Conservation (phyloP, 139 green algal species). For the Dunaliella primolecta region DNA sequence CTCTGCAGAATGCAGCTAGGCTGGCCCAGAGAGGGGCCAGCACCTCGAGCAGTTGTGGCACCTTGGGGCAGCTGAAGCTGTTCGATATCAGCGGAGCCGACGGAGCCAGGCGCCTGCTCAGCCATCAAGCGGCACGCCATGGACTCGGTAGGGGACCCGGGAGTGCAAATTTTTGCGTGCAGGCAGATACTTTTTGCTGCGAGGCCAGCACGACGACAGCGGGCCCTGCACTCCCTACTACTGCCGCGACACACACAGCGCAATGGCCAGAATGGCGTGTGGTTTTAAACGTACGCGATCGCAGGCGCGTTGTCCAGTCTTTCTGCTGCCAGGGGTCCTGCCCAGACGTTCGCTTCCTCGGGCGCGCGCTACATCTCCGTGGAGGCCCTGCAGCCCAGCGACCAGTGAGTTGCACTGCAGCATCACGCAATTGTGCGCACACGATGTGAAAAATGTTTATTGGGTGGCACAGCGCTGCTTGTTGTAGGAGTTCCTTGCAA, state of each 20-base stretch:
- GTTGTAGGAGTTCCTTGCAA: not conserved
- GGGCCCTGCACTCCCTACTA: no score
- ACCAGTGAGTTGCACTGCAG: constrained; percentile 55
- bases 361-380: constrained; percentile 67
- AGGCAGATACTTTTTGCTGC: not conserved
- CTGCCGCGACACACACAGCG: no score
- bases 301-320: no score
- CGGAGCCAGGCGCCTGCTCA: constrained; percentile 14
- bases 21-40: not conserved
- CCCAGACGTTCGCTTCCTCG: constrained; percentile 25
- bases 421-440: not conserved
- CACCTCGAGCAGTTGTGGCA: not conserved
- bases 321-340: not conserved
- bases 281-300: no score
- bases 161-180: not conserved
- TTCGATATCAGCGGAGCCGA: constrained; percentile 20
- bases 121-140: not conserved
- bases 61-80: constrained; percentile 15
- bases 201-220: not conserved
- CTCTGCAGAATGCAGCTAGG: not conserved
- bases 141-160: no score
- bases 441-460: not conserved
- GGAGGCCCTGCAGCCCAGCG: constrained; percentile 66
- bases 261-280: no score
- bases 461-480: no score